Evolutionary conservation across 1,139 yeast genomes (phyloP), one percentile per base, ranked within the genome.

Genomic region (Yamadazyma blattariae): DNA sequence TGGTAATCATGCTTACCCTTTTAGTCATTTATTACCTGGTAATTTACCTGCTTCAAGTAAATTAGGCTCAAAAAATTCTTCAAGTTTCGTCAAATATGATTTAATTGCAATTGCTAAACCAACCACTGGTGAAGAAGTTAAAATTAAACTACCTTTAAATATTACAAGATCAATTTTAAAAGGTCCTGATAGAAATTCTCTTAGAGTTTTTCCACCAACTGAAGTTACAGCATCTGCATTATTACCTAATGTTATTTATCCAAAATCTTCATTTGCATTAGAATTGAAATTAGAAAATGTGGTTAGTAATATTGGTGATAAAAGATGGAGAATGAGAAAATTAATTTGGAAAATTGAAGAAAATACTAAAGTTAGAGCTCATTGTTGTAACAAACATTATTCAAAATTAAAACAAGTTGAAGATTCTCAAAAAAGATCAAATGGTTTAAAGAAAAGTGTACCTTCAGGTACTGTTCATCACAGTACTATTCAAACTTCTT

Each of bases 181-280:
- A 27, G 94, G 94, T 8, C 86, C 88, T 3, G 97, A 90, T 55
- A 73, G 89, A 46, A 88, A 86, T 53, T 87, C 96, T 1, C 64
- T 88, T 27, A 72, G 99, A 41, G 88, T 94, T 1, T 92, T 92
- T 57, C 98, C 98, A 1, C 97, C 99, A 3, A 92, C 97, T 0
- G 87, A 84, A 33, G 82, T 92, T 26, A 82, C 87, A 3, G 95
- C 96, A 3, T 77, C 83, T 27, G 90, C 95, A 4, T 83, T 83
- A 4, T 65, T 92, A 31, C 98, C 98, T 2, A 85, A 86, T 44
- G 95, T 88, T 12, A 75, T 87, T 15, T 86, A 86, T 55, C 98
- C 98, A 9, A 83, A 86, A 50, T 84, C 96, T 0, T 71, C 82
- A 0, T 87, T 92, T 52, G 84, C 94, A 0, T 71, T 92, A 21